These are phyloP conservation scores for Bryoerythrophyllum caledonicum DNA, from an alignment of 225 moss, liverwort and hornwort species.

Conservation along the genomic window DNA sequence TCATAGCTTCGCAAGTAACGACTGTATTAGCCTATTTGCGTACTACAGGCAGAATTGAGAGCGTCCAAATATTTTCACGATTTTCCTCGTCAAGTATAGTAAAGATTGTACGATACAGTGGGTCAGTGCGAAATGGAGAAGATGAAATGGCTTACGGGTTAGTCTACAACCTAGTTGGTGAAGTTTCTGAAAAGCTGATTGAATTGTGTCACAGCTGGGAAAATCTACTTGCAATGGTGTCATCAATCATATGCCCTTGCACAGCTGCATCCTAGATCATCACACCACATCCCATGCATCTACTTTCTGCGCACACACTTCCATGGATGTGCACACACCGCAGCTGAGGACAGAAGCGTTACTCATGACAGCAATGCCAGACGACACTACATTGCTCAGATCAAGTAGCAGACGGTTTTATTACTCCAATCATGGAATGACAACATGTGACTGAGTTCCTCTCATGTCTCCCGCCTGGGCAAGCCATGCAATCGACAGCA, in stretches of 20 bases:
- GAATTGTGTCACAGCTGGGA: background rate
- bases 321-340: background rate
- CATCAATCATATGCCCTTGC: background rate
- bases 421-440: background rate
- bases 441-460: conserved; percentile 2
- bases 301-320: background rate
- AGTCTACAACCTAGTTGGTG: background rate
- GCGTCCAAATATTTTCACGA: background rate
- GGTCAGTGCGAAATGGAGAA: background rate
- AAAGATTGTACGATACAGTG: background rate
- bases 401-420: background rate
- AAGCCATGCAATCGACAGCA: background rate
- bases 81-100: background rate
- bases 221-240: background rate
- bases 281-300: background rate
- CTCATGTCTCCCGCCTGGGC: background rate
- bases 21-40: background rate
- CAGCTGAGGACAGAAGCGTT: background rate
- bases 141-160: background rate
- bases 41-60: background rate
- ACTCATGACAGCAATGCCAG: background rate
- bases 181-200: background rate
- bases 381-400: background rate
- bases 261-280: background rate
- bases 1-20: background rate